Conservation (phyloP, 768 basidiomycete genomes). For the Pulveroboletus sp. region DNA sequence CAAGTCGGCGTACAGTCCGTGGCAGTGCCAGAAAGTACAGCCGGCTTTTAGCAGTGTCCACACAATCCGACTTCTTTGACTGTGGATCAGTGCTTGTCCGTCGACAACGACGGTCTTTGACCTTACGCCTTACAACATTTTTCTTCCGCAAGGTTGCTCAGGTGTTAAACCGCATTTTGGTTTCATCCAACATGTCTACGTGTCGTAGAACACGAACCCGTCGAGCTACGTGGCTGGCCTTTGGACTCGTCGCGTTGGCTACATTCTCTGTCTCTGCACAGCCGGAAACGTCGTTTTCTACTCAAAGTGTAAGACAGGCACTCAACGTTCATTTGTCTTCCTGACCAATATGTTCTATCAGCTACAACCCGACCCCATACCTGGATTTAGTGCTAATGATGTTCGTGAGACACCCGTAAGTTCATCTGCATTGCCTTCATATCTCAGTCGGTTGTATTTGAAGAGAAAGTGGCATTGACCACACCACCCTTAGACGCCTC, state of each 20-base stretch:
- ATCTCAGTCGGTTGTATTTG: background rate
- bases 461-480: background rate
- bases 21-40: slow-evolving; percentile 10
- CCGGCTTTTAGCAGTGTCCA: background rate
- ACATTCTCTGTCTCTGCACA: slow-evolving; percentile 44
- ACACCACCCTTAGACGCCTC: slow-evolving; percentile 10
- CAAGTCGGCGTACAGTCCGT: slow-evolving; percentile 2
- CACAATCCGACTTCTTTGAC: background rate
- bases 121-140: background rate
- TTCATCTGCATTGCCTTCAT: background rate
- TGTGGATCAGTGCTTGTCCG: background rate
- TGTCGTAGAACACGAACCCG: slow-evolving; percentile 24
- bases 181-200: slow-evolving; percentile 12
- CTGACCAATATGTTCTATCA: slow-evolving; percentile 2
- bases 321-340: background rate
- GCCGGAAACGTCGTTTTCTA: slow-evolving; percentile 11
- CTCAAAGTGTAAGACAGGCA: slow-evolving; percentile 14
- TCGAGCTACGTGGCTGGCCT: slow-evolving; percentile 56
- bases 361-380: slow-evolving; percentile 13
- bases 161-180: background rate
- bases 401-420: slow-evolving; percentile 16
- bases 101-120: background rate
- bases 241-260: slow-evolving; percentile 51
- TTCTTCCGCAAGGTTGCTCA: background rate
- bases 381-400: background rate